A percentile compares a stretch with the other conserved stretches of the same genome.
These are phyloP conservation scores for Pseudogymnoascus sp. DNA, from an alignment of 2,329 filamentous ascomycete genomes.

Conservation along the genomic window DNA sequence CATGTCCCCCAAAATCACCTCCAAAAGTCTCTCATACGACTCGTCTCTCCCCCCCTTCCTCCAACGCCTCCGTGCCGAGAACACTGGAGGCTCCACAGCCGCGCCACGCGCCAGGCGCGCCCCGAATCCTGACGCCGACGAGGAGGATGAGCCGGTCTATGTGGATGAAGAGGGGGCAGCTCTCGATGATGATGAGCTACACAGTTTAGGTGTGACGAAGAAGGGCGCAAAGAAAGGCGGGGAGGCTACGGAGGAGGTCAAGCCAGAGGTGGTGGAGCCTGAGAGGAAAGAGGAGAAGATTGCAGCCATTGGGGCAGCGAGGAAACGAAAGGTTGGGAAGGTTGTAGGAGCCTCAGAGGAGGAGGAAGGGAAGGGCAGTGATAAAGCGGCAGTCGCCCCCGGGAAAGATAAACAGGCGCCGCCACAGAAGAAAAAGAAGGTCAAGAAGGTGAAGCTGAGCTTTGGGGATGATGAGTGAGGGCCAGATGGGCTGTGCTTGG, in stretches of 20 bases:
- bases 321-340: conserved; percentile 50
- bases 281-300: conserved; percentile 31
- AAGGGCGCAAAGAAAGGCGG: conserved; percentile 14
- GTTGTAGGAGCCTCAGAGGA: conserved; percentile 34
- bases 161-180: conserved; percentile 67
- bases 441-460: conserved; percentile 59
- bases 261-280: neutral
- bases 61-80: conserved; percentile 46
- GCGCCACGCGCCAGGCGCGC: conserved; percentile 35
- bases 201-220: neutral
- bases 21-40: conserved; percentile 64
- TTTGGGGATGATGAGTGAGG: conserved; percentile 52
- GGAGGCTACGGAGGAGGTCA: conserved; percentile 16
- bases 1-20: conserved; percentile 50
- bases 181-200: conserved; percentile 23
- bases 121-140: conserved; percentile 58
- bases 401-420: conserved; percentile 13
- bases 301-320: conserved; percentile 37
- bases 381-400: conserved; percentile 9
- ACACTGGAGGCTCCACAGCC: conserved; percentile 33
- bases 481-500: neutral
- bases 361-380: conserved; percentile 15
- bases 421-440: conserved; percentile 32
- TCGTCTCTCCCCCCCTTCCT: conserved; percentile 54
- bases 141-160: conserved; percentile 69